A percentile compares a stretch with the other conserved stretches of the same genome.
Evolutionary conservation across 345 rosid species (phyloP).

Genomic region (Arabis hirsuta): DNA sequence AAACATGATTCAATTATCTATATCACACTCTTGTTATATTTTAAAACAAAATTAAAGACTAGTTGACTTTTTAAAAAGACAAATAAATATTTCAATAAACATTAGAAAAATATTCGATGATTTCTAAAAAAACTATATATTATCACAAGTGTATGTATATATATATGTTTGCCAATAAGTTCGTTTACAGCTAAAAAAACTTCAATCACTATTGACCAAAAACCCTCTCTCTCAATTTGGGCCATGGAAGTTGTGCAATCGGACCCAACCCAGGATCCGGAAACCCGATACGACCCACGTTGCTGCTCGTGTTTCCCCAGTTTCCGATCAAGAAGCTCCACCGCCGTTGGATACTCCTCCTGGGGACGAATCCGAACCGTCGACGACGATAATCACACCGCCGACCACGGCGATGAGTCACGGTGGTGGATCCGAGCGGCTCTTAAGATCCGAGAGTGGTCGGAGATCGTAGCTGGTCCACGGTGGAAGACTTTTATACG

Average conservation of each 20-base stretch:
- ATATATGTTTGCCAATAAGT: not conserved
- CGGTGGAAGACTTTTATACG: conserved; percentile 95
- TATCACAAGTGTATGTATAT: conserved; percentile 6
- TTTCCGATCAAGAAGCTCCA: conserved; percentile 50
- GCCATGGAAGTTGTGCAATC: conserved; percentile 33
- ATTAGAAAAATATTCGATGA: not conserved
- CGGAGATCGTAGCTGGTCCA: conserved; percentile 96
- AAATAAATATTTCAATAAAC: not conserved
- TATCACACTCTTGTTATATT: not conserved
- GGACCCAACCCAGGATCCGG: conserved; percentile 36
- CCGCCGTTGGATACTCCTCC: conserved; percentile 51
- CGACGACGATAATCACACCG: conserved; percentile 39
- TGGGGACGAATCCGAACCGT: conserved; percentile 56
- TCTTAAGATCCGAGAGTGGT: conserved; percentile 80
- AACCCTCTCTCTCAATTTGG: not conserved
- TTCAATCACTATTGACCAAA: conserved; percentile 19
- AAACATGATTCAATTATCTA: not conserved
- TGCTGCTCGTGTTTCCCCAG: conserved; percentile 70
- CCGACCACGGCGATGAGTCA: conserved; percentile 32
- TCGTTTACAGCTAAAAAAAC: conserved; percentile 8
- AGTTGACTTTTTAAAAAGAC: conserved; percentile 11
- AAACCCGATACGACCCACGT: conserved; percentile 39
- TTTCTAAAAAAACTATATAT: not conserved
- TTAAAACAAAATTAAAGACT: not conserved
- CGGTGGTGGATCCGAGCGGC: conserved; percentile 65